Conservation (phyloP, 2,329 filamentous ascomycete genomes). For the Ramularia endophylla region DNA sequence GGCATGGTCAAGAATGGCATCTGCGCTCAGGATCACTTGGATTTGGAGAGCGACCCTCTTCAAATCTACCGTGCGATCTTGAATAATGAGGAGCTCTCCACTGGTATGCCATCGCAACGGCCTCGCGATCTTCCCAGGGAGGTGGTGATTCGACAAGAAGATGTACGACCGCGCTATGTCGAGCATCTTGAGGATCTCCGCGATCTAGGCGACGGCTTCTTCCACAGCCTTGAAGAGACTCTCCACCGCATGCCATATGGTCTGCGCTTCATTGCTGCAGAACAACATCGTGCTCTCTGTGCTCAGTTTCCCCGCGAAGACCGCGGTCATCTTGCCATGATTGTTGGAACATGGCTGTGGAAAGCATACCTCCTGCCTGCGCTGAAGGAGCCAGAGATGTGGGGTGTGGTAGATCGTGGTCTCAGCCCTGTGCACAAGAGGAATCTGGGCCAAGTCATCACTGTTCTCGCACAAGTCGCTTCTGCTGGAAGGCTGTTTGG, state of each 20-base stretch:
- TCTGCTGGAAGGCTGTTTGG: slow-evolving; percentile 85
- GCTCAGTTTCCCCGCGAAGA: slow-evolving; percentile 75
- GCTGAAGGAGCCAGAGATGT: slow-evolving; percentile 81
- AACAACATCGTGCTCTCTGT: slow-evolving; percentile 74
- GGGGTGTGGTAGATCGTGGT: slow-evolving; percentile 84
- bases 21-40: slow-evolving; percentile 81
- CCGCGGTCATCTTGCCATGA: slow-evolving; percentile 69
- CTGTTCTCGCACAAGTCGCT: slow-evolving; percentile 83
- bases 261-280: slow-evolving; percentile 77
- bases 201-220: slow-evolving; percentile 90
- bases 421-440: slow-evolving; percentile 88
- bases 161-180: slow-evolving; percentile 89
- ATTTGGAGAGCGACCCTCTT: slow-evolving; percentile 93
- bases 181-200: slow-evolving; percentile 88
- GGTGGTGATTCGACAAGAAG: slow-evolving; percentile 89
- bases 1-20: slow-evolving; percentile 86
- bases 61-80: slow-evolving; percentile 95
- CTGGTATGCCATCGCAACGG: slow-evolving; percentile 73
- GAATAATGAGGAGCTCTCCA: slow-evolving; percentile 94
- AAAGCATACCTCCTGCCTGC: slow-evolving; percentile 89
- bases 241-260: slow-evolving; percentile 89
- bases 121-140: slow-evolving; percentile 83
- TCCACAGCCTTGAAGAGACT: slow-evolving; percentile 72
- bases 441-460: slow-evolving; percentile 83
- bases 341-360: slow-evolving; percentile 90